Conservation (phyloP, 345 rosid species). For the Heritiera littoralis region DNA sequence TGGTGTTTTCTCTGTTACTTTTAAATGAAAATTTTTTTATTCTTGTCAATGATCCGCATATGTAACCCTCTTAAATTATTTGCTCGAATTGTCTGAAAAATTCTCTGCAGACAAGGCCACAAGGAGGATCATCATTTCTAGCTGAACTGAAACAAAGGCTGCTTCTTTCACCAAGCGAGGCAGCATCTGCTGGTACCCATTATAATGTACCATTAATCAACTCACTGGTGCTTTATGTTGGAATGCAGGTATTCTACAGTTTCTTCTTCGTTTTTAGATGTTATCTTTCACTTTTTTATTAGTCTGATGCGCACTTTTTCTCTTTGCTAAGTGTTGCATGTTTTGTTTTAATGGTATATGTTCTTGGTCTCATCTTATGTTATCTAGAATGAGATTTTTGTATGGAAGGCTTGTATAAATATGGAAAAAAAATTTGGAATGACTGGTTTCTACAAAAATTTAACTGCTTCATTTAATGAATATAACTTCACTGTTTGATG, state of each 20-base stretch:
- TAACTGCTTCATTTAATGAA: not conserved
- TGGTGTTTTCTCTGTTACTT: not conserved
- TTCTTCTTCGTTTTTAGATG: not conserved
- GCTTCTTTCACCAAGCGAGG: conserved; percentile 70
- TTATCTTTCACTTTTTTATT: not conserved
- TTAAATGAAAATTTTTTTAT: not conserved
- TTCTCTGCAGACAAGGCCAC: conserved; percentile 64
- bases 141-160: conserved; percentile 82
- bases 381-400: not conserved
- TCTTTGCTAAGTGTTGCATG: not conserved
- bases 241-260: conserved; percentile 78
- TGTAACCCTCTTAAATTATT: not conserved
- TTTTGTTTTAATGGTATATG: not conserved
- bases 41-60: not conserved
- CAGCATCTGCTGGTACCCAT: conserved; percentile 81
- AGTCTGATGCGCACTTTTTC: not conserved
- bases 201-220: conserved; percentile 90
- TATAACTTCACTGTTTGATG: not conserved
- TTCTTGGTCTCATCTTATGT: not conserved
- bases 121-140: conserved; percentile 67
- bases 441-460: not conserved
- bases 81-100: not conserved
- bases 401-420: not conserved
- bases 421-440: not conserved
- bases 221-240: conserved; percentile 95